Evolutionary conservation across 768 basidiomycete species (phyloP).

Genomic region (Boletus reticulatus): DNA sequence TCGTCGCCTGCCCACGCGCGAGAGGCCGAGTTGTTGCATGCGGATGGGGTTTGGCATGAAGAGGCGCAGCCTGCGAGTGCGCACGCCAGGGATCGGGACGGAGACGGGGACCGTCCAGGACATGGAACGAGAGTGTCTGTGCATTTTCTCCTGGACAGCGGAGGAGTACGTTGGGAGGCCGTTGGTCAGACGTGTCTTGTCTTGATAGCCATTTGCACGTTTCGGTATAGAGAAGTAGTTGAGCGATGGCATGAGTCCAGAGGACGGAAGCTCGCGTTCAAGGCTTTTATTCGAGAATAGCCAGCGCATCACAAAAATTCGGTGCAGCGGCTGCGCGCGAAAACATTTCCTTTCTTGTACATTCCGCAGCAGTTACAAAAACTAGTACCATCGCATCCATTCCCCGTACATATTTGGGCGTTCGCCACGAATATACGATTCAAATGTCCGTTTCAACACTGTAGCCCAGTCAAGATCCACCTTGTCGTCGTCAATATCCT

Average conservation of each 20-base stretch:
- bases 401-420: conserved; percentile 91
- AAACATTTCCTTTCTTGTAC: conserved; percentile 25
- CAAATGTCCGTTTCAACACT: conserved; percentile 93
- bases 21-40: conserved; percentile 53
- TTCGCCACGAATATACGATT: conserved; percentile 83
- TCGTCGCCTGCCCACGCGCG: conserved; percentile 57
- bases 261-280: conserved; percentile 12
- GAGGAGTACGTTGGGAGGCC: conserved; percentile 50
- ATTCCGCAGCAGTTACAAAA: conserved; percentile 25
- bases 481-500: conserved; percentile 43
- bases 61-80: conserved; percentile 53
- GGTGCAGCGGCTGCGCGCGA: conserved; percentile 14
- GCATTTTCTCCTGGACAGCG: conserved; percentile 65
- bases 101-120: conserved; percentile 62
- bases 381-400: conserved; percentile 37
- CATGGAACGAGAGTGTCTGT: conserved; percentile 41
- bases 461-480: conserved; percentile 60
- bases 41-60: conserved; percentile 59
- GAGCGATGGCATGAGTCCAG: conserved; percentile 40
- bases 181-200: conserved; percentile 42
- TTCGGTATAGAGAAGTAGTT: conserved; percentile 47
- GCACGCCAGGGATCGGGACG: conserved; percentile 59
- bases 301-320: conserved; percentile 16
- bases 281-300: conserved; percentile 11
- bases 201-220: conserved; percentile 45